These are phyloP conservation scores for Oryza coarctata DNA, from an alignment of 176 grass and related monocot genomes.

Conservation along the genomic window DNA sequence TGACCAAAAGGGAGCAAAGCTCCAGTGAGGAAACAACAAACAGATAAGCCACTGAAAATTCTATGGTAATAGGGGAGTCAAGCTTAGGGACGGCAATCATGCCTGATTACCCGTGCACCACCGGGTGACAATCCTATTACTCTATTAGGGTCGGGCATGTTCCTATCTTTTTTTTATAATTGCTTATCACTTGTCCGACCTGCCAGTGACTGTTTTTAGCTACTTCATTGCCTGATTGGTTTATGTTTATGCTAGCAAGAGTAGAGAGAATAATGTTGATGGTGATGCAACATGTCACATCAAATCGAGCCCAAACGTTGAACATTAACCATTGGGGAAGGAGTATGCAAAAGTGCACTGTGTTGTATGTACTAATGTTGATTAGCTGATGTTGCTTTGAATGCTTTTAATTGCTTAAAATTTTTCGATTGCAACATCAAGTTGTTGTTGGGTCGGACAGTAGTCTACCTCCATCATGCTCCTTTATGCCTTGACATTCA, in stretches of 20 bases:
- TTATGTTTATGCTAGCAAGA: neutral
- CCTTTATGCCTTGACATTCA: neutral
- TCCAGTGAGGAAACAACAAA: conserved; percentile 15
- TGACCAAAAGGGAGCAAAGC: conserved; percentile 18
- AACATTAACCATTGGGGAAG: neutral
- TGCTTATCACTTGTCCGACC: neutral
- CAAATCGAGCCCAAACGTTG: neutral
- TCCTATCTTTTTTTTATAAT: neutral
- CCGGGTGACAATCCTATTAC: neutral
- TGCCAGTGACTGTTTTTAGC: neutral
- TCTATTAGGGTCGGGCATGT: too few species aligned
- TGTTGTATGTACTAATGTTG: neutral
- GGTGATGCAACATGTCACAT: neutral
- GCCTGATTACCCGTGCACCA: neutral
- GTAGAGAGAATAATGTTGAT: neutral
- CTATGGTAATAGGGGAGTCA: neutral
- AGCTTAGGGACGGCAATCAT: neutral
- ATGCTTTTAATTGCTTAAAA: neutral
- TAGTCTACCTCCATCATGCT: neutral
- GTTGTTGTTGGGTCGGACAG: neutral
- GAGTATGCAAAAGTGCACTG: neutral
- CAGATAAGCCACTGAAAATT: conserved; percentile 10
- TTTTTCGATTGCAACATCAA: neutral
- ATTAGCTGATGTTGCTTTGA: neutral
- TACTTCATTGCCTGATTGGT: neutral